A percentile compares a stretch with the other conserved stretches of the same genome.
Conservation (phyloP, 306 rosid species). For the Pyrus betulifolia region DNA sequence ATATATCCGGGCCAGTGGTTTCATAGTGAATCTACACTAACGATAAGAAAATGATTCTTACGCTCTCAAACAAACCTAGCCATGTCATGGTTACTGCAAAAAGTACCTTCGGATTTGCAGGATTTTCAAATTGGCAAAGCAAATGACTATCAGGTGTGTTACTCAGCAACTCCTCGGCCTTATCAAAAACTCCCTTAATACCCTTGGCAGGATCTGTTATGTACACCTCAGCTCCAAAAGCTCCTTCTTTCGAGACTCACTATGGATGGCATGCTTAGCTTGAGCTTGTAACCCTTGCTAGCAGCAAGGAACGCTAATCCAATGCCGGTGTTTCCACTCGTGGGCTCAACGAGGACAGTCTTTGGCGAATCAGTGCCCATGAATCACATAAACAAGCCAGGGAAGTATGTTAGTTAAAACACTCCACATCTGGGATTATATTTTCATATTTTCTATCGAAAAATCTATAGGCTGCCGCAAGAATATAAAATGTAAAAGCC, state of each 20-base stretch:
- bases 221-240: slow-evolving; percentile 75
- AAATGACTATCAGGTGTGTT: slow-evolving; percentile 44
- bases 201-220: slow-evolving; percentile 64
- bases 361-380: slow-evolving; percentile 9
- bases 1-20: slow-evolving; percentile 84
- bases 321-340: slow-evolving; percentile 87
- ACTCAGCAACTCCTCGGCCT: slow-evolving; percentile 44
- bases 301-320: slow-evolving; percentile 76
- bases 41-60: not conserved
- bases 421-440: too few species aligned
- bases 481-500: too few species aligned
- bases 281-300: slow-evolving; percentile 55
- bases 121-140: slow-evolving; percentile 58
- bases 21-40: slow-evolving; percentile 64
- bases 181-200: slow-evolving; percentile 32
- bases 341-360: slow-evolving; percentile 69
- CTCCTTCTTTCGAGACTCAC: slow-evolving; percentile 61
- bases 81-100: not conserved
- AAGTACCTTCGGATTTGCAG: slow-evolving; percentile 58
- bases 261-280: slow-evolving; percentile 50
- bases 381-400: slow-evolving; percentile 9
- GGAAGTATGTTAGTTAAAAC: slow-evolving; percentile 13
- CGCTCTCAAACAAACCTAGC: not conserved
- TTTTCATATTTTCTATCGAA: too few species aligned
- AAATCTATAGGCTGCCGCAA: not conserved